A percentile compares a stretch with the other conserved stretches of the same genome.
Conservation (phyloP, 257 asterid species). For the Solanum habrochaites region DNA sequence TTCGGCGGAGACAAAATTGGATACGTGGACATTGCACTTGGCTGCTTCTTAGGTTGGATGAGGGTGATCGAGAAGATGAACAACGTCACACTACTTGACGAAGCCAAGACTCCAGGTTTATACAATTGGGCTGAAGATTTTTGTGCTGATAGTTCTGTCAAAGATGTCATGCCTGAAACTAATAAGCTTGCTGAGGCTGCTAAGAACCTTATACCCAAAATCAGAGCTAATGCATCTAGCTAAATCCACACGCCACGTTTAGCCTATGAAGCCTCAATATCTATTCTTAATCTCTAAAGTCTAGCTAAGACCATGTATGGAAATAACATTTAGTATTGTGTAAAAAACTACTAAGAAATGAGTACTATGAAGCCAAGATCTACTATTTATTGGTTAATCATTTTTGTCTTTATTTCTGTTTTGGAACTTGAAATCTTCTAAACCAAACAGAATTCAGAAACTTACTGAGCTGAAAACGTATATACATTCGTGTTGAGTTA, state of each 20-base stretch:
- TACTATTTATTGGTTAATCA: neutral
- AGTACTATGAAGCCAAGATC: neutral
- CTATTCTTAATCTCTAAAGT: neutral
- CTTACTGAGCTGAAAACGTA: neutral
- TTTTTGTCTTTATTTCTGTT: neutral
- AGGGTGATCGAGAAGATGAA: constrained; percentile 14
- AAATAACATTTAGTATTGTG: neutral
- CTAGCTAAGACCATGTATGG: neutral
- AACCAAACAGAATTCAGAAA: neutral
- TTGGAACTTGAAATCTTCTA: neutral
- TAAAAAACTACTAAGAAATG: neutral
- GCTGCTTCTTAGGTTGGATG: constrained; percentile 41
- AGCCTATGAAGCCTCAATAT: neutral
- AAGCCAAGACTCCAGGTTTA: constrained; percentile 30
- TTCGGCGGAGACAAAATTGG: constrained; percentile 52
- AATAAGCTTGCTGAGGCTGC: constrained; percentile 34
- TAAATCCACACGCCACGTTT: neutral
- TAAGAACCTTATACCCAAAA: neutral
- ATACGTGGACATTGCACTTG: constrained; percentile 44
- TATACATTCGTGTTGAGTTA: neutral
- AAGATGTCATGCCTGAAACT: constrained; percentile 40
- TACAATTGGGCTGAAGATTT: constrained; percentile 38
- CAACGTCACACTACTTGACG: constrained; percentile 28
- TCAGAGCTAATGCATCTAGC: neutral
- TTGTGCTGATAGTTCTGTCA: constrained; percentile 18